Conservation (phyloP, 2,329 filamentous ascomycete species). For the Hirsutella minnesotensis region DNA sequence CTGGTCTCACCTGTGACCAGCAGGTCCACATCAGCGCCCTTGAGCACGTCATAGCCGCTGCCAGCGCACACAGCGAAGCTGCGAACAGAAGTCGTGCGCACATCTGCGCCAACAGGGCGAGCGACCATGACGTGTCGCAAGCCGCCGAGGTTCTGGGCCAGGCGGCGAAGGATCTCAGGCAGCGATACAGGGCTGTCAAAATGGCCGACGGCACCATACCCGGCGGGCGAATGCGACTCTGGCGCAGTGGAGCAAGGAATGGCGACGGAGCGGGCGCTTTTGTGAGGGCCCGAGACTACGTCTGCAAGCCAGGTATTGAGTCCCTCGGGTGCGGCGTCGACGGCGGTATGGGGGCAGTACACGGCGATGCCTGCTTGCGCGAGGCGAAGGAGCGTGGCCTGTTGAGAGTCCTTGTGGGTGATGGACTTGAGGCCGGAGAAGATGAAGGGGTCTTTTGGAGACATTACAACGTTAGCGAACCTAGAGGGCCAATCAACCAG, state of each 20-base stretch:
- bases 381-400: slow-evolving; percentile 70
- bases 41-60: slow-evolving; percentile 68
- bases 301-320: slow-evolving; percentile 93
- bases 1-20: slow-evolving; percentile 87
- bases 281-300: slow-evolving; percentile 51
- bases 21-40: slow-evolving; percentile 59
- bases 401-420: slow-evolving; percentile 74
- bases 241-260: slow-evolving; percentile 32
- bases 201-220: slow-evolving; percentile 39
- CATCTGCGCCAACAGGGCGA: slow-evolving; percentile 34
- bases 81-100: slow-evolving; percentile 34
- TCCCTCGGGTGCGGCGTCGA: slow-evolving; percentile 75
- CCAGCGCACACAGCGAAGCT: slow-evolving; percentile 83
- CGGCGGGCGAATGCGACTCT: slow-evolving; percentile 31
- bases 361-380: slow-evolving; percentile 83
- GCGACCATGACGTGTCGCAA: slow-evolving; percentile 42
- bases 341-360: slow-evolving; percentile 89
- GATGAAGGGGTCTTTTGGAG: slow-evolving; percentile 72
- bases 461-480: background rate
- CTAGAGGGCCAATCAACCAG: background rate
- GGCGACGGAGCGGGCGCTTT: slow-evolving; percentile 28
- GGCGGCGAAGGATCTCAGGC: slow-evolving; percentile 30
- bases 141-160: slow-evolving; percentile 58
- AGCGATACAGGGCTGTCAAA: slow-evolving; percentile 27
- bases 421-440: slow-evolving; percentile 87